These are phyloP conservation scores for Metschnikowia kunwiensis DNA, from an alignment of 805 yeast species.

Conservation along the genomic window DNA sequence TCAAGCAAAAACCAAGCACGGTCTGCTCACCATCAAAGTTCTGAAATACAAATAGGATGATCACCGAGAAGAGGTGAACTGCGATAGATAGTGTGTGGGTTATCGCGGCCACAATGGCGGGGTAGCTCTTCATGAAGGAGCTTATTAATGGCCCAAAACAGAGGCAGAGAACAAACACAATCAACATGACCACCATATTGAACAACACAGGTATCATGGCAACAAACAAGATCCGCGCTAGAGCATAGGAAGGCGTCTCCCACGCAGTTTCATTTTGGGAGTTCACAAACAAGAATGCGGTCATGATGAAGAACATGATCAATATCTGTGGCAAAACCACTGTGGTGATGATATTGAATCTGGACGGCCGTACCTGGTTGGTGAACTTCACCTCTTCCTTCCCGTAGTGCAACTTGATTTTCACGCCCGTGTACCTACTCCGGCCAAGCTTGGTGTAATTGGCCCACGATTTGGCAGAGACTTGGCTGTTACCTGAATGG, in stretches of 20 bases:
- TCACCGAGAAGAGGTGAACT: slow-evolving; percentile 52
- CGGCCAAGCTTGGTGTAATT: slow-evolving; percentile 14
- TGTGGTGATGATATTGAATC: slow-evolving; percentile 39
- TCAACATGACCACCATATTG: slow-evolving; percentile 40
- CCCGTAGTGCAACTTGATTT: slow-evolving; percentile 15
- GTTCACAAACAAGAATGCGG: slow-evolving; percentile 53
- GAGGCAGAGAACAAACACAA: slow-evolving; percentile 44
- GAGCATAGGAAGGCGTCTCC: slow-evolving; percentile 36
- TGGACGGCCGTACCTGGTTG: slow-evolving; percentile 50
- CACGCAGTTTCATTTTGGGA: slow-evolving; percentile 46
- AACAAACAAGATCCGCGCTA: slow-evolving; percentile 43
- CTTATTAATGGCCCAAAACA: slow-evolving; percentile 49
- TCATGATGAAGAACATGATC: slow-evolving; percentile 31
- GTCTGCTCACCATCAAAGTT: slow-evolving; percentile 62
- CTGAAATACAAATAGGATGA: slow-evolving; percentile 64
- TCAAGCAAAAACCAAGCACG: slow-evolving; percentile 57
- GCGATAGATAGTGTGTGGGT: slow-evolving; percentile 17
- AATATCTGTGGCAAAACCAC: slow-evolving; percentile 39
- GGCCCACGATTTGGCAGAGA: slow-evolving; percentile 11
- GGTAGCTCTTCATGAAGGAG: slow-evolving; percentile 42
- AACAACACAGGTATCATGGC: slow-evolving; percentile 47
- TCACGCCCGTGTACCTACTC: slow-evolving; percentile 16
- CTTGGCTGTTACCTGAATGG: slow-evolving; percentile 22
- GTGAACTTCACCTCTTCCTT: slow-evolving; percentile 39
- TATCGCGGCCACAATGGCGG: slow-evolving; percentile 50